Evolutionary conservation across 73 alveolate species (phyloP), one percentile per base, ranked within the genome.

Genomic region (Paramecium tetraurelia): DNA sequence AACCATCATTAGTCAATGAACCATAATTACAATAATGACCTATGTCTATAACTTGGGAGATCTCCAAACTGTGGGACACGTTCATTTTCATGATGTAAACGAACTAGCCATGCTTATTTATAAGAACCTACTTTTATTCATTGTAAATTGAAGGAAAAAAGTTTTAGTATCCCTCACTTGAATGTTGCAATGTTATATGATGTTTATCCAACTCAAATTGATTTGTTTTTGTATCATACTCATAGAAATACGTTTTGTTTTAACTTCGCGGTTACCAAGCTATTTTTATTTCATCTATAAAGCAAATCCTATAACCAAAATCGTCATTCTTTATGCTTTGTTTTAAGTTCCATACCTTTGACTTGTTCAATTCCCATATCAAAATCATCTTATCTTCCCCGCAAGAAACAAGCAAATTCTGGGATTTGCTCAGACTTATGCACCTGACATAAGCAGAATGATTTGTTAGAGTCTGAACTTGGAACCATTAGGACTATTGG

Each of bases 21-120:
- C 77, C 77, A 59, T 59, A 59, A 59, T 59, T 59, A 59, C 77
- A 59, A 59, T 59, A 59, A 59, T 59, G 84, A 12, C 77, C 77
- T 24, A 59, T 40, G 16, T 48, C 24, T 48, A 48, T 48, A 0
- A 48, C 8, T 48, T 48, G 59, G 0, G 59, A 14, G 7, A 48
- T 48, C 59, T 48, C 59, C 16, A 48, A 48, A 48, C 4, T 48
- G 8, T 48, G 18, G 0, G 18, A 48, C 24, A 12, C 7, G 12
- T 48, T 48, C 59, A 48, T 48, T 14, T 48, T 59, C 33, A 59
- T 16, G 5, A 59, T 29, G 7, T 59, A 59, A 16, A 59, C 77
- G 22, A 24, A 59, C 4, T 59, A 10, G 5, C 77, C 77, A 29
- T 59, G 77, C 5, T 59, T 63, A 63, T 63, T 63, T 10, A 63